Base-by-base conservation (phyloP, 2,329 filamentous ascomycete genomes). In the Aspergillus clavatus region DNA sequence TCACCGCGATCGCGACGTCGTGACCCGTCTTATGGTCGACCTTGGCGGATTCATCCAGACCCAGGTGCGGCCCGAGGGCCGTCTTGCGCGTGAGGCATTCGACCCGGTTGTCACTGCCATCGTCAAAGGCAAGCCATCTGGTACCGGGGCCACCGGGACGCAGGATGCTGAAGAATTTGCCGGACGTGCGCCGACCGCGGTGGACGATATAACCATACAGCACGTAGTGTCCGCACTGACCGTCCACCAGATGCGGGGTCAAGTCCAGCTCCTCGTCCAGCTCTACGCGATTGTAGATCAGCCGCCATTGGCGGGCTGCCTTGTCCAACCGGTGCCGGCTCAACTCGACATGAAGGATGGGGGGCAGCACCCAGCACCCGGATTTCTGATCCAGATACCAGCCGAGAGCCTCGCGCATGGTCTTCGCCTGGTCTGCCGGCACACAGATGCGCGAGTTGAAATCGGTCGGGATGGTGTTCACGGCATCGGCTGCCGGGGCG, bases 131-230 rank as follows among this genome's bases (percentile, higher is more conserved):
- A 43, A 83, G 76, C 81, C 81, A 84, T 37, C 72, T 75, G 7
- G 73, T 71, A 7, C 71, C 73, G 5, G 74, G 74, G 2, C 80
- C 79, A 36, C 72, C 71, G 1, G 81, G 81, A 23, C 80, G 73
- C 38, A 84, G 61, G 26, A 82, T 75, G n/a, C 77, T 74, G 53
- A 80, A 78, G 63, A 81, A 83, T 28, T 76, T 72, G 38, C 75
- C 75, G 4, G 79, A 82, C 16, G 76, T 76, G 12, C 82, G 73
- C 35, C 73, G 73, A 21, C 79, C 80, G 48, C 75, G 75, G 55
- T 84, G 81, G 2, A 80, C 77, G 24, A 82, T 66, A 50, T 82
- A 78, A 3, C 79, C 79, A 51, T 80, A 83, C 0, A 84, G 70
- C 1, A 73, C 75, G 55, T 82, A 84, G 8, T 68, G 59, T 10